Percentiles rank a stretch among this genome's conserved stretches.
Evolutionary conservation across 2,329 filamentous ascomycete genomes (phyloP).

Genomic region (Calonectria fujianensis): DNA sequence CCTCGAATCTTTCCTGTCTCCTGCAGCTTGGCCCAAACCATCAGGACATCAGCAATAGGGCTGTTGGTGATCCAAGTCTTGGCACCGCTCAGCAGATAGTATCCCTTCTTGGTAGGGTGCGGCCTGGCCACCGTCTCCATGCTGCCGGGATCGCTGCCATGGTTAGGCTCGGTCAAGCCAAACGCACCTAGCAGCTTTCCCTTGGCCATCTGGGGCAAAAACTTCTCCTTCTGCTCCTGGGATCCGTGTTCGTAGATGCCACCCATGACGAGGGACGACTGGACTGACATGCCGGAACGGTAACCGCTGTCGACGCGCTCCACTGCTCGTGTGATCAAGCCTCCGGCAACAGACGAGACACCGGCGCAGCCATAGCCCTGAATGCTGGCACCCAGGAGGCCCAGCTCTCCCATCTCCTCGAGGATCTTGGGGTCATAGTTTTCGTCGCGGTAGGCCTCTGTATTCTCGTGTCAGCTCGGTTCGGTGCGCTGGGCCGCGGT

Average conservation of each 20-base stretch:
- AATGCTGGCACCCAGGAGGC: constrained; percentile 90
- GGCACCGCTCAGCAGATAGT: constrained; percentile 84
- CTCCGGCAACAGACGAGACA: constrained; percentile 90
- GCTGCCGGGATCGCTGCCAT: constrained; percentile 91
- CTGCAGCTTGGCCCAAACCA: constrained; percentile 95
- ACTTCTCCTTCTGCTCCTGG: constrained; percentile 90
- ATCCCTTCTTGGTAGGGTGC: constrained; percentile 89
- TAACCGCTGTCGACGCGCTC: constrained; percentile 95
- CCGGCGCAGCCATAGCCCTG: constrained; percentile 92
- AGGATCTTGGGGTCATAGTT: constrained; percentile 90
- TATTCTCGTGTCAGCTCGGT: constrained; percentile 35
- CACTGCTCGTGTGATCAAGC: constrained; percentile 91
- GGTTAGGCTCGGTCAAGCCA: constrained; percentile 93
- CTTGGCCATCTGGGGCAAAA: constrained; percentile 86
- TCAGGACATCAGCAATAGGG: constrained; percentile 87
- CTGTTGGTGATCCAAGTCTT: constrained; percentile 99
- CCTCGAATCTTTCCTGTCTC: constrained; percentile 95
- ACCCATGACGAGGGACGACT: constrained; percentile 95
- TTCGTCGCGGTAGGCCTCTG: constrained; percentile 90
- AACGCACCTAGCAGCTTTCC: constrained; percentile 90
- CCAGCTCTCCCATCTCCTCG: constrained; percentile 93
- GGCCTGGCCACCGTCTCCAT: constrained; percentile 93
- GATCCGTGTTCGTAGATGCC: constrained; percentile 92
- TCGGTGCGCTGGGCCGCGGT: constrained; percentile 12
- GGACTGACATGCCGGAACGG: constrained; percentile 93